A percentile compares a stretch with the other conserved stretches of the same genome.
phyloP scores from a whole-genome alignment of 176 grass and related monocot genomes.

The Carex scoparia region DNA sequence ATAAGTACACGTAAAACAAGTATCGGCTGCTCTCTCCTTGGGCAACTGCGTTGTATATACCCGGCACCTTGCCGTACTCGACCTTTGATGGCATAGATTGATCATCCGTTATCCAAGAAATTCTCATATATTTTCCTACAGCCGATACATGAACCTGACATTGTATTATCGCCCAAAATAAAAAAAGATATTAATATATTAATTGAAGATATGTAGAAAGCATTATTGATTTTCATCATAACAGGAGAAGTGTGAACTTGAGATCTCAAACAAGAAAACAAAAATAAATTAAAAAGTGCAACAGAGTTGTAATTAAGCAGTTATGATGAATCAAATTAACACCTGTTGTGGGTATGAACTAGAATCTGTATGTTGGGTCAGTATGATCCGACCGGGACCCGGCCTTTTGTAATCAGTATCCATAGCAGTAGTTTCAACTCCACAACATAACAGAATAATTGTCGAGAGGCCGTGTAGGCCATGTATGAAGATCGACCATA shows the following conservation, averaged over 20 bases:
- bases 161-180: neutral
- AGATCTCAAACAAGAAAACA: neutral
- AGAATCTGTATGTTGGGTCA: slow-evolving; percentile 27
- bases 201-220: no score
- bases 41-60: slow-evolving; percentile 15
- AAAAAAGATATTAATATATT: neutral
- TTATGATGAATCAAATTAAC: neutral
- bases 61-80: slow-evolving; percentile 43
- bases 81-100: slow-evolving; percentile 27
- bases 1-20: slow-evolving; percentile 45
- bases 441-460: slow-evolving; percentile 23
- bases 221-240: no score
- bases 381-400: slow-evolving; percentile 37
- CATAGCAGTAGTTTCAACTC: neutral
- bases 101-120: slow-evolving; percentile 57
- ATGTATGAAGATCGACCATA: slow-evolving; percentile 46
- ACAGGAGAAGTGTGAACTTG: no score
- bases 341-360: slow-evolving; percentile 65
- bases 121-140: slow-evolving; percentile 35
- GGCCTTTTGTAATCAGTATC: slow-evolving; percentile 44
- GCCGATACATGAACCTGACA: slow-evolving; percentile 48
- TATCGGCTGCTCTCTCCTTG: slow-evolving; percentile 34
- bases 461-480: slow-evolving; percentile 46
- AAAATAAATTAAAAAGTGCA: neutral
- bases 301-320: neutral